phyloP scores from a whole-genome alignment of 495 filamentous ascomycete genomes.

The Penicillium subrubescens region DNA sequence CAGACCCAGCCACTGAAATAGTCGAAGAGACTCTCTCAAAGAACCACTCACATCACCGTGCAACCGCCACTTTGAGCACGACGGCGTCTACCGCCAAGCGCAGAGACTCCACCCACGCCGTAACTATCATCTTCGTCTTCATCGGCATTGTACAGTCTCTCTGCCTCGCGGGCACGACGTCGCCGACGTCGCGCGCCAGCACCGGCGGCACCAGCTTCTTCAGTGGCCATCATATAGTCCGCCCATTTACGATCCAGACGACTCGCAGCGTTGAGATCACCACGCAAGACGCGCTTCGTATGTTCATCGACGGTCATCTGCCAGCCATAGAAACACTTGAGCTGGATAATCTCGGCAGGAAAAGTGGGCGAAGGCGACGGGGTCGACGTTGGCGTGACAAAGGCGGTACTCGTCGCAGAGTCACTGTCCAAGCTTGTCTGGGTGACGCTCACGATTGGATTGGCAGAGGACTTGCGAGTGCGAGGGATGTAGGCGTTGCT shows the following conservation, averaged over 20 bases:
- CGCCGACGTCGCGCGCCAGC: slow-evolving; percentile 66
- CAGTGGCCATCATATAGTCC: slow-evolving; percentile 87
- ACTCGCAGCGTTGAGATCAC: slow-evolving; percentile 68
- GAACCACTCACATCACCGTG: slow-evolving; percentile 51
- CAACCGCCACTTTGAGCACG: slow-evolving; percentile 60
- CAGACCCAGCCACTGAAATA: background rate
- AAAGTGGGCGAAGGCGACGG: slow-evolving; percentile 46
- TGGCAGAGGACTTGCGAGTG: slow-evolving; percentile 26
- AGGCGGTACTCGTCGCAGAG: slow-evolving; percentile 29
- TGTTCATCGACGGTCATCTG: slow-evolving; percentile 95
- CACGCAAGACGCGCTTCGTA: slow-evolving; percentile 75
- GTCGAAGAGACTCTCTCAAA: background rate
- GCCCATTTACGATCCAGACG: slow-evolving; percentile 89
- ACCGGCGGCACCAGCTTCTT: slow-evolving; percentile 77
- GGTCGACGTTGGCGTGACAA: slow-evolving; percentile 35
- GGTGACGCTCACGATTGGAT: slow-evolving; percentile 30
- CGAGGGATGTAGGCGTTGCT: slow-evolving; percentile 72
- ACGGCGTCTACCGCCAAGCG: slow-evolving; percentile 42
- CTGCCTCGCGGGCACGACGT: slow-evolving; percentile 75
- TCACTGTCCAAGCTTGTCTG: slow-evolving; percentile 30
- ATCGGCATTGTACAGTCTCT: slow-evolving; percentile 68
- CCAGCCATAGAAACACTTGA: slow-evolving; percentile 95
- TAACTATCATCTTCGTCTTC: slow-evolving; percentile 63
- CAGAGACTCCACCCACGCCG: slow-evolving; percentile 26
- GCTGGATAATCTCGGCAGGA: slow-evolving; percentile 72